Evolutionary conservation across 1,284 basidiomycete species (phyloP), one percentile per base, ranked within the genome.

Genomic region (Ceratobasidium sp.): DNA sequence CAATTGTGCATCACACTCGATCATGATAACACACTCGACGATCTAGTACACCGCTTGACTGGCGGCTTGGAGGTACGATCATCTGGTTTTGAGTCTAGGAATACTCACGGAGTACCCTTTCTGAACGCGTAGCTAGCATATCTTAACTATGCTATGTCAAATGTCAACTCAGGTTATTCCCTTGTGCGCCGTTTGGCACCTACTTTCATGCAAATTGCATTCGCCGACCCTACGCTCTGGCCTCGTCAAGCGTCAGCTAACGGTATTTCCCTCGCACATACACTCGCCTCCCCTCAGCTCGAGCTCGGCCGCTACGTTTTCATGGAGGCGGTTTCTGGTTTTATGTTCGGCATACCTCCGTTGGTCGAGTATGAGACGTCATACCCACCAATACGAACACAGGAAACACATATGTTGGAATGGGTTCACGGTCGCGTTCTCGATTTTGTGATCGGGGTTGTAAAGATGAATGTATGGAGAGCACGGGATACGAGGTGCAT

Each of bases 341-440:
- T 77, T 20, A 49, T 51, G 6, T 60, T 77, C n/a, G 75, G 64
- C n/a, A 42, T 60, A 3, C 39, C 75, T 7, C 75, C 75, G 28
- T 49, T 68, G 23, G 55, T 77, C 26, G 64, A 67, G 18, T 77
- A 77, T 33, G 64, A 77, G 13, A 77, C 75, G 0, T 67, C 75
- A 4, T 10, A 53, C 1, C 64, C 64, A 20, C 9, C 33, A 7
- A 44, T 60, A 26, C 28, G 23, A 40, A 40, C 23, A 15, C 51
- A 46, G n/a, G 20, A 49, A 20, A 18, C 49, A 23, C 63, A 66
- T 39, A 28, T 39, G n/a, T 18, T 53, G 33, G 75, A 68, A 60
- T 77, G 75, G 75, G 44, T 68, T 5, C 51, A 67, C 53, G 75
- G 64, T 5, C 58, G 53, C 26, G 49, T 64, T 20, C 13, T 26